phyloP scores from a whole-genome alignment of 345 rosid genomes.

The Hibiscus trionum region DNA sequence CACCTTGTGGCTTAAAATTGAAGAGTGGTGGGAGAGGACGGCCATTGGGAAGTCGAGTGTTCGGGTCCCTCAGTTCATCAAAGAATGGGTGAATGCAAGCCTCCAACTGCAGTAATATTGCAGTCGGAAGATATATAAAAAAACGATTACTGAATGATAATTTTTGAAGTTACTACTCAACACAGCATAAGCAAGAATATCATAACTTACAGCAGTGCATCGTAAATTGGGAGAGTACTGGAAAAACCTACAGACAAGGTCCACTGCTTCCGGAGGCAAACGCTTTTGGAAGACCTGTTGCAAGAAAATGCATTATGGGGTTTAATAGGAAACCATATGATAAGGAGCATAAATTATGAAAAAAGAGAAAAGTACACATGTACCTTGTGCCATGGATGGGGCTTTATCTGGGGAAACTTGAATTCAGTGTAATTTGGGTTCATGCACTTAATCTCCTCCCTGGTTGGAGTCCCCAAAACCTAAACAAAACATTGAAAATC shows the following conservation, averaged over 20 bases:
- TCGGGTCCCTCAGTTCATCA: slow-evolving; percentile 69
- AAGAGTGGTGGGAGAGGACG: slow-evolving; percentile 77
- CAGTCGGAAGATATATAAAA: background rate
- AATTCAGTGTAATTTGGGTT: slow-evolving; percentile 91
- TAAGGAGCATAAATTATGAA: background rate
- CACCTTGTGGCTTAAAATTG: slow-evolving; percentile 58
- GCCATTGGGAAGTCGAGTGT: slow-evolving; percentile 60
- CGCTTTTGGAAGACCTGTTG: slow-evolving; percentile 76
- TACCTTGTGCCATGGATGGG: slow-evolving; percentile 99
- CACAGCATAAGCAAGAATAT: background rate
- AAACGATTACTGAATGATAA: background rate
- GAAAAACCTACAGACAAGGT: slow-evolving; percentile 88
- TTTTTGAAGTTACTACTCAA: background rate
- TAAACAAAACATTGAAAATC: slow-evolving; percentile 19
- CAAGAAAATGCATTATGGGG: background rate
- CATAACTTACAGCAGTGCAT: slow-evolving; percentile 83
- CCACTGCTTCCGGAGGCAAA: slow-evolving; percentile 95
- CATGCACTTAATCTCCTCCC: slow-evolving; percentile 99
- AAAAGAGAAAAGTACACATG: background rate
- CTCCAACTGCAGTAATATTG: slow-evolving; percentile 42
- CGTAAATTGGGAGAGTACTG: slow-evolving; percentile 95
- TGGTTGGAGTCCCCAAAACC: slow-evolving; percentile 95
- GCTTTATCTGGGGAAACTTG: slow-evolving; percentile 90
- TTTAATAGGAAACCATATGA: background rate
- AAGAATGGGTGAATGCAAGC: slow-evolving; percentile 76